Conservation (phyloP, 1,139 yeast species). For the Blastobotrys proliferans region DNA sequence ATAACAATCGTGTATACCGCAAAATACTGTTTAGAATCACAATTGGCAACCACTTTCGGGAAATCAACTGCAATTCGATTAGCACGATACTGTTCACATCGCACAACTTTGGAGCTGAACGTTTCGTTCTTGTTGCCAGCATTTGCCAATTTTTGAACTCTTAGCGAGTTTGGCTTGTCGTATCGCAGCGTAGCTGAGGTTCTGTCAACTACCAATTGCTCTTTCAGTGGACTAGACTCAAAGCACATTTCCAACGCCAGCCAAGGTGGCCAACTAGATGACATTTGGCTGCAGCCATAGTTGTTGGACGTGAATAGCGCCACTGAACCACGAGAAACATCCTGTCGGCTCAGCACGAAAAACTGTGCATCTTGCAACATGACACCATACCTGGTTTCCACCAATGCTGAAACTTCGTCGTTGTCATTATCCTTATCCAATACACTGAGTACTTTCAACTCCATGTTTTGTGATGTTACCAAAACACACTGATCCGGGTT, state of each 20-base stretch:
- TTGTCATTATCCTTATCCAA: constrained; percentile 46
- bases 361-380: constrained; percentile 65
- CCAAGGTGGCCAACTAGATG: constrained; percentile 77
- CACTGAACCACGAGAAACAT: constrained; percentile 41
- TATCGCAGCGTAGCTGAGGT: constrained; percentile 59
- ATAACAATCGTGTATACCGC: constrained; percentile 60
- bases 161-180: constrained; percentile 64
- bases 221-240: constrained; percentile 53
- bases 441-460: constrained; percentile 57
- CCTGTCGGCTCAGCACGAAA: constrained; percentile 56
- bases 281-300: constrained; percentile 38
- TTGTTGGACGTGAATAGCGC: constrained; percentile 39
- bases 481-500: constrained; percentile 63
- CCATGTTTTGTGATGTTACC: constrained; percentile 68
- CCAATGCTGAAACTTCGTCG: constrained; percentile 46
- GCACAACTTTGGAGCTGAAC: constrained; percentile 26
- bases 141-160: constrained; percentile 31
- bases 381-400: constrained; percentile 72
- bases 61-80: constrained; percentile 55
- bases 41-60: constrained; percentile 63
- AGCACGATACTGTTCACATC: constrained; percentile 36
- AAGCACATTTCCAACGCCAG: constrained; percentile 66
- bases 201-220: constrained; percentile 58
- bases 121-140: constrained; percentile 12
- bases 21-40: constrained; percentile 72